Base-by-base conservation (phyloP, 179 eudicot genomes). In the Silene vulgaris region DNA sequence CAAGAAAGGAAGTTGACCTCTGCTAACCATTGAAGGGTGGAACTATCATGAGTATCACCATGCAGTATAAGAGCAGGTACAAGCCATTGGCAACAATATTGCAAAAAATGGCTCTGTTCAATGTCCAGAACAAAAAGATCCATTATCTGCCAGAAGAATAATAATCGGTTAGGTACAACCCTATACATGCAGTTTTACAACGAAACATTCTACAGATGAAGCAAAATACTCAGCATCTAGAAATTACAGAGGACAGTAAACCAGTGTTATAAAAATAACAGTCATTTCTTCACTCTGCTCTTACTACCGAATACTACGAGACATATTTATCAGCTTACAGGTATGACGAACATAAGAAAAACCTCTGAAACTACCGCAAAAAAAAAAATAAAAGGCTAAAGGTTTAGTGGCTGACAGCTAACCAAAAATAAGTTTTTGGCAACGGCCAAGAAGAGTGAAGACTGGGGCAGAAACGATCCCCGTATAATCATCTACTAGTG, bases 71-170 rank as follows among this genome's bases (percentile, higher is more conserved):
- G 83, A 80, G 97, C 92, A 75, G 99, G 95, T 72, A 95, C 90
- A 73, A 95, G 95, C 99, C 99, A 95, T 70, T 84, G 88, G 81
- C 96, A 88, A 80, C 95, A 92, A 76, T 89, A 90, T 70, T 86
- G 95, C 79, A 90, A 75, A 80, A 95, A 95, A 83, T 86, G 84
- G 48, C 78, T 74, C 61, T 92, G 88, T 79, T 88, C 99, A 78
- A 88, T 79, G 40, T 86, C 90, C 19, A 79, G 78, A 77, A 88
- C 91, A 84, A 92, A 95, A 61, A 92, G 86, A 82, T 89, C 95
- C 78, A 96, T 82, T 61, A 85, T 87, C 99, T 95, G 97, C 80
- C 81, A 81, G 37, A 50, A 73, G n/a, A 65, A 61, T 57, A 65
- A 50, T 19, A 70, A 37, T 43, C 26, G 30, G 68, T 77, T 74